phyloP scores from a whole-genome alignment of 2,329 filamentous ascomycete species.

The Epichloe glyceriae region DNA sequence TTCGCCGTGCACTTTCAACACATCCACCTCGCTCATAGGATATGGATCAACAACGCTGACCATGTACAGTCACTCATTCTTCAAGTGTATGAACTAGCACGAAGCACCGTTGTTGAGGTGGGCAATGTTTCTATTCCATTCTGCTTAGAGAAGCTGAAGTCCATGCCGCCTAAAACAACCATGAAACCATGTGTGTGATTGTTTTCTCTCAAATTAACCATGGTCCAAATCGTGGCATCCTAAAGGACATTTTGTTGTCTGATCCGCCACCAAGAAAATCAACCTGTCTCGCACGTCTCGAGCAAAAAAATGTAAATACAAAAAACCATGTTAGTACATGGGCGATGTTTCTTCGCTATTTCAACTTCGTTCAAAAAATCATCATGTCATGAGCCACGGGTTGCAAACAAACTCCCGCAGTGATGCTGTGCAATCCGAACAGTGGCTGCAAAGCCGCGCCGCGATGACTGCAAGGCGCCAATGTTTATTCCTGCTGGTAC shows the following conservation, averaged over 20 bases:
- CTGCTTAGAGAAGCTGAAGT: background rate
- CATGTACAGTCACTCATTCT: too few relatives aligned
- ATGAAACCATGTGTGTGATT: background rate
- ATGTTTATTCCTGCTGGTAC: background rate
- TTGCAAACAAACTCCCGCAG: background rate
- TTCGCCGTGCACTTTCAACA: too few relatives aligned
- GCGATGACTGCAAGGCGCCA: background rate
- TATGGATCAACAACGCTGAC: too few relatives aligned
- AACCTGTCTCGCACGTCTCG: background rate
- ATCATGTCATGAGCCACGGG: background rate
- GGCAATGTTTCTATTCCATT: slow-evolving; percentile 1
- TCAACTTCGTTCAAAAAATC: background rate
- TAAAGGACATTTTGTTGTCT: background rate
- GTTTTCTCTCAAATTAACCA: background rate
- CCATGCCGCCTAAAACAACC: background rate
- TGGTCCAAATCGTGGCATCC: background rate
- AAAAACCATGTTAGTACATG: background rate
- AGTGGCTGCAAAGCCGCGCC: background rate
- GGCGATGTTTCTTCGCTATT: background rate
- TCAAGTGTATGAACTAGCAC: too few relatives aligned
- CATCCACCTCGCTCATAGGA: too few relatives aligned
- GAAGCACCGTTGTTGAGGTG: background rate
- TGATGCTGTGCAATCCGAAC: background rate
- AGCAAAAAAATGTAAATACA: background rate
- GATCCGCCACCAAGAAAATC: background rate